phyloP scores from a whole-genome alignment of 1,139 yeast genomes.

The Scheffersomyces illinoinensis region DNA sequence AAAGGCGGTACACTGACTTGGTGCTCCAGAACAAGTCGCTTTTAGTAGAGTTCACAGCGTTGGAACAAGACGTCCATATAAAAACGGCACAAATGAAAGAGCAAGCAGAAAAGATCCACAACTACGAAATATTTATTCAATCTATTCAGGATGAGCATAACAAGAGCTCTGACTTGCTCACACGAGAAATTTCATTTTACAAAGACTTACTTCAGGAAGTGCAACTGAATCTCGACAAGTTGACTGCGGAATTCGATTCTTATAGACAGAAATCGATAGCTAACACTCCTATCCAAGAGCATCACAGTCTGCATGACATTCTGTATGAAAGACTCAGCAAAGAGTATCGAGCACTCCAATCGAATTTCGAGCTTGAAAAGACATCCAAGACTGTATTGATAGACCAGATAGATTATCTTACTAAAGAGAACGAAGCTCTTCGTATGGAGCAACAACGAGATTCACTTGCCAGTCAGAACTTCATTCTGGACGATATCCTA shows the following conservation, averaged over 20 bases:
- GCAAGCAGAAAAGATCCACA: conserved; percentile 18
- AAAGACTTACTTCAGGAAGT: conserved; percentile 34
- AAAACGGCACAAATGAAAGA: conserved; percentile 20
- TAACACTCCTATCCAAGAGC: neutral
- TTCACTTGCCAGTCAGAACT: conserved; percentile 9
- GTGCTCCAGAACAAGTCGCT: conserved; percentile 22
- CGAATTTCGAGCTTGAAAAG: conserved; percentile 47
- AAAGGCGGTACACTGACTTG: conserved; percentile 31
- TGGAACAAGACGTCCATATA: conserved; percentile 22
- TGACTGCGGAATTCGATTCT: conserved; percentile 22
- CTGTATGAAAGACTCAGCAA: conserved; percentile 14
- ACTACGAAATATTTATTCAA: conserved; percentile 22
- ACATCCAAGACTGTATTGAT: conserved; percentile 53
- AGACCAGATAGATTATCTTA: conserved; percentile 54
- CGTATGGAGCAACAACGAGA: neutral
- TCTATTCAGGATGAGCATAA: conserved; percentile 20
- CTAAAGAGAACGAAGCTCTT: conserved; percentile 39
- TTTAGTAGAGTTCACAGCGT: conserved; percentile 19
- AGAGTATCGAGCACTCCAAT: conserved; percentile 40
- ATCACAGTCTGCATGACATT: neutral
- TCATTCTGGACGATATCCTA: conserved; percentile 6
- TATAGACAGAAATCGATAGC: conserved; percentile 1
- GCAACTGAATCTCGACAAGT: conserved; percentile 27
- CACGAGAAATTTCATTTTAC: conserved; percentile 32
- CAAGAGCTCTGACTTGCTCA: conserved; percentile 28